phyloP scores from a whole-genome alignment of 192 early-diverging fungal genomes.

The Endogone sp. region DNA sequence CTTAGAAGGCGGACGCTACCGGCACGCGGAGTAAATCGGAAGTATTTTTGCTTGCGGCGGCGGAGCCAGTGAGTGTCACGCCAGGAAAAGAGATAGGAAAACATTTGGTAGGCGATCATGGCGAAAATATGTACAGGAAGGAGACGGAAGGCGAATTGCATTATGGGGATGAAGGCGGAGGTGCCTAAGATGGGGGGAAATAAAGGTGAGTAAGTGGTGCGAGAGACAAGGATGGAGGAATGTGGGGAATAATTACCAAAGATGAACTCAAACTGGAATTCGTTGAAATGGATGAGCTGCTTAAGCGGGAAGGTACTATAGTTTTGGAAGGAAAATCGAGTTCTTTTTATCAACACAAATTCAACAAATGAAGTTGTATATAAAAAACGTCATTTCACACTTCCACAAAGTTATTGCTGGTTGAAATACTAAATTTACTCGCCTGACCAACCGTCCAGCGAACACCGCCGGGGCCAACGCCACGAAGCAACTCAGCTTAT shows the following conservation, averaged over 20 bases:
- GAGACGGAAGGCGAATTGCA: conserved; percentile 24
- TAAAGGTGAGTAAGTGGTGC: too few relatives aligned
- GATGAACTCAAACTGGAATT: not conserved
- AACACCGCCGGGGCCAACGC: too few relatives aligned
- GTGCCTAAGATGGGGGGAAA: conserved; percentile 1
- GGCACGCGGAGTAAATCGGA: conserved; percentile 50
- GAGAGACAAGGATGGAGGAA: not conserved
- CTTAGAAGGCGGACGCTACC: conserved; percentile 9
- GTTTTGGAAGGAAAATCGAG: too few relatives aligned
- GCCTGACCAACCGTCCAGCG: too few relatives aligned
- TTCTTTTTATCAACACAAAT: too few relatives aligned
- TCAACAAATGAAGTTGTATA: too few relatives aligned
- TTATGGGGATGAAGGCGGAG: conserved; percentile 37
- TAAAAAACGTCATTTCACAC: too few relatives aligned
- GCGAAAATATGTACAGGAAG: conserved; percentile 27
- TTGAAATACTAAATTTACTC: too few relatives aligned
- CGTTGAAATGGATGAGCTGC: conserved; percentile 1
- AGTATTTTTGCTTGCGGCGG: conserved; percentile 37
- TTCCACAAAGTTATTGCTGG: too few relatives aligned
- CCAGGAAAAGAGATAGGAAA: conserved; percentile 48
- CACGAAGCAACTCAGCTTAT: too few relatives aligned
- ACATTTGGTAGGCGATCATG: conserved; percentile 41
- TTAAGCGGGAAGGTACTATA: conserved; percentile 13
- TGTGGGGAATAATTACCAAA: conserved; percentile 9
- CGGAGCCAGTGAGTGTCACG: conserved; percentile 41